Base-by-base conservation (phyloP, 2,329 filamentous ascomycete genomes). In the Penicillium sp. region DNA sequence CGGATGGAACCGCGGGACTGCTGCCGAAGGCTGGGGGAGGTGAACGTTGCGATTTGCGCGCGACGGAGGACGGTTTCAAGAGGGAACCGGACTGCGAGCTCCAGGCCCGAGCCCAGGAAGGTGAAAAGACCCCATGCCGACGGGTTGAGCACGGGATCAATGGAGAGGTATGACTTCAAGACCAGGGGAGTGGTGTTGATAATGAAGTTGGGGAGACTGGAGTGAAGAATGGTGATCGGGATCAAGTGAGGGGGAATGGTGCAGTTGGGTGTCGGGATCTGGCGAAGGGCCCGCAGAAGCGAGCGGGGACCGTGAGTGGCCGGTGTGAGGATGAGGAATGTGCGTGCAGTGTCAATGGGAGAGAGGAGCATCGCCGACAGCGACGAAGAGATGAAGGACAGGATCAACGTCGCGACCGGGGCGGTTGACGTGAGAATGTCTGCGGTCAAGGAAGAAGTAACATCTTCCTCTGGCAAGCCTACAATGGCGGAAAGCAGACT, bases 61-160 rank as follows among this genome's bases (percentile, higher is more conserved):
- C 93, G 82, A 42, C 93, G 84, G 7, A 97, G 78, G 15, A 95
- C 86, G 0, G 91, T 97, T 70, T 98, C 93, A 4, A 97, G 75
- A 0, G 93, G 93, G 12, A 97, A 80, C 63, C 91, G 90, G 57
- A 95, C 70, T 61, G 93, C 86, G 29, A 97, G 79, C 43, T 95
- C 90, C 2, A 82, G 77, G 1, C 84, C 83, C 2, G 87, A 89
- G 13, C 87, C 82, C 57, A 87, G 76, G 70, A 97, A 95, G 45
- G 87, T 87, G 62, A 83, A 82, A 39, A 95, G 66, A 19, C 85
- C 87, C 75, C 94, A 97, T 13, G 86, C 80, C 37, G 83, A 82
- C 0, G 93, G 90, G 6, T 88, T 88, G 26, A 85, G 73, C 48
- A 93, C 79, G 22, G 86, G 87, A 66, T 95, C 88, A 60, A 97